phyloP scores from a whole-genome alignment of 73 alveolate species.

The Paramecium sexaurelia region DNA sequence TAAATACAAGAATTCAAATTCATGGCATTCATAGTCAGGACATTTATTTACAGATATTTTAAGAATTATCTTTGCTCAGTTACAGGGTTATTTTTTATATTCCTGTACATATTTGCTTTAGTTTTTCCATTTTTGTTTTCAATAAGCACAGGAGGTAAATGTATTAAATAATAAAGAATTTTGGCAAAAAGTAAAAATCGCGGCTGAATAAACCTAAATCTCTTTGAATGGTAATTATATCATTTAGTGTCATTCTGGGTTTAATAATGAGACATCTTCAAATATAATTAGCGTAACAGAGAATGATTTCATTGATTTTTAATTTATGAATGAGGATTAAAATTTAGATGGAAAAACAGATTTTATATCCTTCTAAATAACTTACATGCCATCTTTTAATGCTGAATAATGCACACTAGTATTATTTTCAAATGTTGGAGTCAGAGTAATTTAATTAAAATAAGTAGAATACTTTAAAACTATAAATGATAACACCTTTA shows the following conservation, averaged over 20 bases:
- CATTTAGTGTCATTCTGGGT: slow-evolving; percentile 1
- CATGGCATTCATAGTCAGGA: slow-evolving; percentile 37
- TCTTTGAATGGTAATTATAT: neutral
- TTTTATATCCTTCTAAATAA: neutral
- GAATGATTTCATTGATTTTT: slow-evolving; percentile 4
- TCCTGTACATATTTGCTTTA: slow-evolving; percentile 6
- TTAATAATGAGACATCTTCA: neutral
- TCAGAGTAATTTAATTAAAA: slow-evolving; percentile 23
- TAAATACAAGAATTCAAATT: neutral
- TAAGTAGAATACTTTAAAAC: neutral
- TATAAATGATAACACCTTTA: slow-evolving; percentile 29
- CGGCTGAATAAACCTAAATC: slow-evolving; percentile 8
- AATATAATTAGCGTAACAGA: neutral
- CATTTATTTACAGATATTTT: neutral
- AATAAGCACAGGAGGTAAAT: slow-evolving; percentile 43
- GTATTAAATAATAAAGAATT: neutral
- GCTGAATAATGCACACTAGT: neutral
- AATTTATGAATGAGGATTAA: neutral
- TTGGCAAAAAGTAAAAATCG: neutral
- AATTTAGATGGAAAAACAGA: slow-evolving; percentile 41
- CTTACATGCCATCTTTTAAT: neutral
- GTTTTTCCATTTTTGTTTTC: slow-evolving; percentile 47
- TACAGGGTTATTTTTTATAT: slow-evolving; percentile 33
- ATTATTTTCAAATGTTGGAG: slow-evolving; percentile 25
- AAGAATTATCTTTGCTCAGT: slow-evolving; percentile 31